A percentile compares a stretch with the other conserved stretches of the same genome.
phyloP scores from a whole-genome alignment of 176 grass and related monocot species.

The Puccinellia tenuiflora region DNA sequence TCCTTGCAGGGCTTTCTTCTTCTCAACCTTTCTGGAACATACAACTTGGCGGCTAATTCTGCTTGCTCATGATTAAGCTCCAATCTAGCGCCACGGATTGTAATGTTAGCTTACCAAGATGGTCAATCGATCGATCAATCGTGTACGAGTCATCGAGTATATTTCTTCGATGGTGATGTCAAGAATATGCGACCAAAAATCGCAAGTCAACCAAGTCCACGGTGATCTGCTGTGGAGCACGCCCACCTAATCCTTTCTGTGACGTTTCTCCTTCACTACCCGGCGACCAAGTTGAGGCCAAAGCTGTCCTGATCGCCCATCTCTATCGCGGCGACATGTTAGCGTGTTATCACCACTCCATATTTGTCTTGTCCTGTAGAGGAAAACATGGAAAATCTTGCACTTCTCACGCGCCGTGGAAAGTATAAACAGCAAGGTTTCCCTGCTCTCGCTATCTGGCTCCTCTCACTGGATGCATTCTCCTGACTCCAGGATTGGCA shows the following conservation, averaged over 20 bases:
- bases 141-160: too few relatives aligned
- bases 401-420: constrained; percentile 17
- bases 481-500: neutral
- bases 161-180: too few relatives aligned
- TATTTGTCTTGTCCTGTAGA: constrained; percentile 7
- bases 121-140: neutral
- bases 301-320: neutral
- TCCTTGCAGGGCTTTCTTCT: too few relatives aligned
- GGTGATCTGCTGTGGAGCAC: neutral
- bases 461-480: too few relatives aligned
- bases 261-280: constrained; percentile 7
- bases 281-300: constrained; percentile 4
- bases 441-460: neutral
- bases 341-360: neutral
- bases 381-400: neutral
- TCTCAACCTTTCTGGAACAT: neutral
- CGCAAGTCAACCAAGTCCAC: constrained; percentile 22
- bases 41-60: neutral
- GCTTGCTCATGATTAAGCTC: neutral
- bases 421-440: neutral
- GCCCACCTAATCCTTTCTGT: neutral
- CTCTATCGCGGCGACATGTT: neutral
- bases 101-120: neutral
- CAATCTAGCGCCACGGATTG: neutral
- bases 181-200: too few relatives aligned